phyloP scores from a whole-genome alignment of 2,329 filamentous ascomycete genomes.

The Ciborinia camelliae region DNA sequence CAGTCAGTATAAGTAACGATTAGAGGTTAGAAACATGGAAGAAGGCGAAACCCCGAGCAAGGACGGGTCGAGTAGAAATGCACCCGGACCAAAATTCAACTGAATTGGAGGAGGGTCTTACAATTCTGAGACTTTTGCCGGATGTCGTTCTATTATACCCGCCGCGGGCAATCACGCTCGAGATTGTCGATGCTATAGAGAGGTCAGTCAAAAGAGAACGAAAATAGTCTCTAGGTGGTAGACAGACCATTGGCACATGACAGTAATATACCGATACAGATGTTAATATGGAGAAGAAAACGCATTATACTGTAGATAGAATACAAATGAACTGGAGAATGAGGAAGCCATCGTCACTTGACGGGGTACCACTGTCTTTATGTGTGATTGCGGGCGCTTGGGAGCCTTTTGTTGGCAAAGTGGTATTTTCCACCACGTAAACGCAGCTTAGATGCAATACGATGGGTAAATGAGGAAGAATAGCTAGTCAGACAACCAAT shows the following conservation, averaged over 20 bases:
- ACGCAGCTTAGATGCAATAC: background rate
- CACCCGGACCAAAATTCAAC: background rate
- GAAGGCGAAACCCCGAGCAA: background rate
- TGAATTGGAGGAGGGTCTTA: background rate
- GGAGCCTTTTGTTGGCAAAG: background rate
- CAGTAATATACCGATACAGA: slow-evolving; percentile 11
- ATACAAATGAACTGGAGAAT: background rate
- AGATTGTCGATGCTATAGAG: background rate
- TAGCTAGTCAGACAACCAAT: background rate
- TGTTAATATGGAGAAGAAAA: background rate
- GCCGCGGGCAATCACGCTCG: background rate
- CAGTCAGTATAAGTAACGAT: background rate
- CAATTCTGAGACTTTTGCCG: slow-evolving; percentile 7
- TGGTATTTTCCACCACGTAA: background rate
- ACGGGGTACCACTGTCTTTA: slow-evolving; percentile 4
- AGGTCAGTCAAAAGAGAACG: background rate
- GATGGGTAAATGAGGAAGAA: background rate
- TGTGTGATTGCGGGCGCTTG: background rate
- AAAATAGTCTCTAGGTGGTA: background rate
- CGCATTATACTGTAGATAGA: background rate
- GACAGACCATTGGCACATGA: slow-evolving; percentile 15
- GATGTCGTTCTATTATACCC: background rate
- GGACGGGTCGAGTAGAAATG: no score
- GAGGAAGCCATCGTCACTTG: background rate
- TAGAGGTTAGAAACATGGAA: background rate